Conservation (phyloP, 2,329 filamentous ascomycete species). For the Verruconis gallopava region DNA sequence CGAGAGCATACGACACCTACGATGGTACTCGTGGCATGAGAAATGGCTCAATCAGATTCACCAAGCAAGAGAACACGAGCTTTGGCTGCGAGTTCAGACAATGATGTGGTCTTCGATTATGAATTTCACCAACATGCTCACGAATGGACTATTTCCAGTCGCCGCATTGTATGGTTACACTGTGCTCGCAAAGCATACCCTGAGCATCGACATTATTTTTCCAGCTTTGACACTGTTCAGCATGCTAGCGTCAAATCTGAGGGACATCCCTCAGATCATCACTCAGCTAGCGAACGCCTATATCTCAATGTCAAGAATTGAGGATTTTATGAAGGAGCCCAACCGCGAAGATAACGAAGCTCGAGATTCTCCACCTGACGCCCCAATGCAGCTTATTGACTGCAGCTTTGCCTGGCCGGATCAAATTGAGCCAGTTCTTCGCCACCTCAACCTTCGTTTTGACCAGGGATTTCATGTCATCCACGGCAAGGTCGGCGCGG, state of each 20-base stretch:
- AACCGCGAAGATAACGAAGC: constrained; percentile 48
- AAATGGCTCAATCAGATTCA: constrained; percentile 60
- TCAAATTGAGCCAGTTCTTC: constrained; percentile 37
- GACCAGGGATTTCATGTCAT: constrained; percentile 45
- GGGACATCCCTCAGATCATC: constrained; percentile 62
- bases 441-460: constrained; percentile 41
- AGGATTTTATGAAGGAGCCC: constrained; percentile 76
- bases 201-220: constrained; percentile 74
- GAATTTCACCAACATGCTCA: constrained; percentile 54
- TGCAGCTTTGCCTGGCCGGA: constrained; percentile 68
- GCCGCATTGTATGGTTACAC: constrained; percentile 75
- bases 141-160: constrained; percentile 64
- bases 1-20: constrained; percentile 67
- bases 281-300: constrained; percentile 67
- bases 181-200: constrained; percentile 48
- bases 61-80: constrained; percentile 52
- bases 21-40: constrained; percentile 74
- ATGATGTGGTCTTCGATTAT: constrained; percentile 52
- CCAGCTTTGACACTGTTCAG: constrained; percentile 71
- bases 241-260: constrained; percentile 60
- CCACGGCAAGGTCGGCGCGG: constrained; percentile 49
- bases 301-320: constrained; percentile 71
- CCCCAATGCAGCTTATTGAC: constrained; percentile 38
- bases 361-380: constrained; percentile 22
- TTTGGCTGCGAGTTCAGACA: constrained; percentile 51